These are phyloP conservation scores for Fraxinus sp. DNA, from an alignment of 305 asterid genomes.

Conservation along the genomic window DNA sequence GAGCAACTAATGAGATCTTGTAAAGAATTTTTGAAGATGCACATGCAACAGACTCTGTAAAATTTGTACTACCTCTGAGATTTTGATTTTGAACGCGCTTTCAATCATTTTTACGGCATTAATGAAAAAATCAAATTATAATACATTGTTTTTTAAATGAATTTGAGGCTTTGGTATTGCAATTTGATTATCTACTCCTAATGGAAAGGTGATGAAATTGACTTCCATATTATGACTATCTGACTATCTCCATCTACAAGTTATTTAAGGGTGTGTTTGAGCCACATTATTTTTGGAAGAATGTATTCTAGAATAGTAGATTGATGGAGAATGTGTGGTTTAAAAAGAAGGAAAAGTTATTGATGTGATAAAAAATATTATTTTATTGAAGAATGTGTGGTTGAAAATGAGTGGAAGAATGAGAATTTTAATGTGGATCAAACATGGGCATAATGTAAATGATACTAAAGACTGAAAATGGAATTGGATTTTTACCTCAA, in stretches of 20 bases:
- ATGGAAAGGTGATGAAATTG: neutral
- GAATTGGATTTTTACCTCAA: neutral
- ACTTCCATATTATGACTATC: neutral
- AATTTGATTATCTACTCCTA: neutral
- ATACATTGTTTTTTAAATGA: neutral
- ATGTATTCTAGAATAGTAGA: too few species aligned
- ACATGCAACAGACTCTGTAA: neutral
- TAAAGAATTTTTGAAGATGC: slow-evolving; percentile 42
- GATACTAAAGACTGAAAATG: neutral
- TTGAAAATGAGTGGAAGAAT: too few species aligned
- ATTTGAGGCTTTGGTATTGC: neutral
- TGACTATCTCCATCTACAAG: neutral
- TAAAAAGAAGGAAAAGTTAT: too few species aligned
- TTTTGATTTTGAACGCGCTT: neutral
- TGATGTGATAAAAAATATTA: too few species aligned
- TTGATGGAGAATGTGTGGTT: too few species aligned
- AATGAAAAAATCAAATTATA: neutral
- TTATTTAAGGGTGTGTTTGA: too few species aligned
- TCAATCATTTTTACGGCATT: neutral
- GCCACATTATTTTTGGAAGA: too few species aligned
- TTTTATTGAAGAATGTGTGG: too few species aligned
- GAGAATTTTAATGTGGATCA: too few species aligned
- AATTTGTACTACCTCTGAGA: neutral
- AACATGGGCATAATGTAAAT: too few species aligned
- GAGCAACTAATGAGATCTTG: slow-evolving; percentile 53